phyloP scores from a whole-genome alignment of 352 stramenopile genomes.

The Phytopythium litorale region DNA sequence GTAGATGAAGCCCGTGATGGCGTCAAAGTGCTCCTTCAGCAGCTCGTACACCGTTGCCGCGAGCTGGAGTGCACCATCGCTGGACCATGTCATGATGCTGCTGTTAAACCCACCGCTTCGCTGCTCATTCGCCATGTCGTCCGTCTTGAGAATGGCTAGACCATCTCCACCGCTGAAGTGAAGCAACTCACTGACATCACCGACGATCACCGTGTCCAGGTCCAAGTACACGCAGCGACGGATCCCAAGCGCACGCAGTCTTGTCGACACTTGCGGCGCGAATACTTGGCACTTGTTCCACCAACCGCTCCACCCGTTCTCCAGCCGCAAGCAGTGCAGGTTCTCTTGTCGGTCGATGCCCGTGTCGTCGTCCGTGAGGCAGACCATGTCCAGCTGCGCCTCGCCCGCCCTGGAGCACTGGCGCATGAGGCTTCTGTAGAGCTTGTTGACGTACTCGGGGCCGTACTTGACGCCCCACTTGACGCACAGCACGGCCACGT shows the following conservation, averaged over 20 bases:
- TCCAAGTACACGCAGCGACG: constrained; percentile 51
- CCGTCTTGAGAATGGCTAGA: constrained; percentile 46
- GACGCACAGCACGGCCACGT: constrained; percentile 65
- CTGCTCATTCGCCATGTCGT: constrained; percentile 68
- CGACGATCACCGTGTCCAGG: constrained; percentile 73
- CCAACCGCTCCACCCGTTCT: constrained; percentile 49
- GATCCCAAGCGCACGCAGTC: constrained; percentile 23
- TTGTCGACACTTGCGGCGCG: constrained; percentile 16
- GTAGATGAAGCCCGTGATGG: constrained; percentile 60
- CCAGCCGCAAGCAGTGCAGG: constrained; percentile 25
- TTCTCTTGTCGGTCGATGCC: constrained; percentile 31
- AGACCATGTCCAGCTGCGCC: constrained; percentile 40
- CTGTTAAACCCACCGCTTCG: constrained; percentile 65
- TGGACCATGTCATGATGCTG: constrained; percentile 64
- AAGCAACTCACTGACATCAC: constrained; percentile 29
- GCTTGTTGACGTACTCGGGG: constrained; percentile 79
- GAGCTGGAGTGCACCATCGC: constrained; percentile 12
- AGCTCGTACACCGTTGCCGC: constrained; percentile 26
- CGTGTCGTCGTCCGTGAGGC: constrained; percentile 56
- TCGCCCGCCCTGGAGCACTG: constrained; percentile 11
- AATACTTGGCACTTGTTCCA: constrained; percentile 85
- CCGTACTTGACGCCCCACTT: constrained; percentile 86
- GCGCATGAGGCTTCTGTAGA: constrained; percentile 37
- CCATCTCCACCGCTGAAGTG: background rate
- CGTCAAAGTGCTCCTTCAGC: constrained; percentile 30